phyloP scores from a whole-genome alignment of 208 protist species.

The Tritrichomonas foetus region DNA sequence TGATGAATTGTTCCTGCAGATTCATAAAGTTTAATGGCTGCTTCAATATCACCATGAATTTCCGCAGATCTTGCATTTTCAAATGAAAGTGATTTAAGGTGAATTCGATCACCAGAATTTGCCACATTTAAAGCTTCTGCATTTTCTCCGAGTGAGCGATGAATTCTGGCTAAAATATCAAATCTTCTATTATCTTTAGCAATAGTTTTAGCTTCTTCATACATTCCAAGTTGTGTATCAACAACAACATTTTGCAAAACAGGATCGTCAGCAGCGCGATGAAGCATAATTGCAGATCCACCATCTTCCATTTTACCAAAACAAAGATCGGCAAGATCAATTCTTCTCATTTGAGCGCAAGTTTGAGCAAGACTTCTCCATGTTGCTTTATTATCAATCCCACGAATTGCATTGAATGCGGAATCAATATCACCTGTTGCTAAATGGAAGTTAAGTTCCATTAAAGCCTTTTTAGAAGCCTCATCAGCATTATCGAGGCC shows the following conservation, averaged over 20 bases:
- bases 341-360: constrained; percentile 3
- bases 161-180: not conserved
- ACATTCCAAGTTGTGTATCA: not conserved
- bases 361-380: constrained; percentile 33
- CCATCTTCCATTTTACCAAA: constrained; percentile 39
- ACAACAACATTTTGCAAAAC: not conserved
- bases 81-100: not conserved
- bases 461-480: constrained; percentile 16
- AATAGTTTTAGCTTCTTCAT: not conserved
- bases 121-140: not conserved
- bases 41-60: not conserved
- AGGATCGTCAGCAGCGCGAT: not conserved
- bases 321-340: constrained; percentile 13
- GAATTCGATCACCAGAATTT: not conserved
- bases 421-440: constrained; percentile 22
- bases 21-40: constrained; percentile 1
- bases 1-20: not conserved
- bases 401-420: constrained; percentile 21
- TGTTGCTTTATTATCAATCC: constrained; percentile 32
- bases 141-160: not conserved
- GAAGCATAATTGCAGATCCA: not conserved
- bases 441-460: constrained; percentile 30
- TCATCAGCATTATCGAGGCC: constrained; percentile 14
- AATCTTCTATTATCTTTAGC: constrained; percentile 1
- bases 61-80: not conserved